Evolutionary conservation across 2,329 filamentous ascomycete genomes (phyloP).

Genomic region (Paradendryphiella salina): DNA sequence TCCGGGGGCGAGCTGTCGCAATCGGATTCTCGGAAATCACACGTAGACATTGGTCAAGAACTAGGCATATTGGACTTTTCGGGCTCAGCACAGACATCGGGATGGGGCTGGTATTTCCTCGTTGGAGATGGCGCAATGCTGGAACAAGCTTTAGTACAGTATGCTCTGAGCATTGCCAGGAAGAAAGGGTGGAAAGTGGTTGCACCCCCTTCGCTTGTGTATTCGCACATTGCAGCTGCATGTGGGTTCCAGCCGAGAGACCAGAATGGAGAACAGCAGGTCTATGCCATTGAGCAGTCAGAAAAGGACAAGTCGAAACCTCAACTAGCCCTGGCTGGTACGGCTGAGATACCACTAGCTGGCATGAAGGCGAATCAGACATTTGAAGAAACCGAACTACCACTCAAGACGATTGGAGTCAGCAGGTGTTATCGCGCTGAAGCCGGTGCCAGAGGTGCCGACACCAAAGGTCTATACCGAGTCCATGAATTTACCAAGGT

Average conservation of each 20-base stretch:
- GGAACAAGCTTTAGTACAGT: slow-evolving; percentile 92
- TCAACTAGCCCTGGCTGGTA: slow-evolving; percentile 77
- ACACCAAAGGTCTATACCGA: slow-evolving; percentile 92
- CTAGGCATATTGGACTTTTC: slow-evolving; percentile 92
- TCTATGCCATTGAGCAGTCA: slow-evolving; percentile 76
- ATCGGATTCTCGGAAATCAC: slow-evolving; percentile 65
- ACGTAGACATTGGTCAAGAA: slow-evolving; percentile 82
- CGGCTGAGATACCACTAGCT: slow-evolving; percentile 92
- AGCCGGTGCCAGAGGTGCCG: slow-evolving; percentile 83
- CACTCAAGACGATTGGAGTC: slow-evolving; percentile 77
- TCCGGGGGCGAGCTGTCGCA: slow-evolving; percentile 47
- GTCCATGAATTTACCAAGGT: slow-evolving; percentile 99
- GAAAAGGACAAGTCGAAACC: slow-evolving; percentile 65
- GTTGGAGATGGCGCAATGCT: slow-evolving; percentile 87
- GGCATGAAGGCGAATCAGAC: slow-evolving; percentile 80
- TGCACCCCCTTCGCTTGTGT: slow-evolving; percentile 86
- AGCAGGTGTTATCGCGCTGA: slow-evolving; percentile 96
- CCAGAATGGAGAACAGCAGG: slow-evolving; percentile 85
- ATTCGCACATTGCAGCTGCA: slow-evolving; percentile 84
- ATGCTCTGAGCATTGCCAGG: slow-evolving; percentile 74
- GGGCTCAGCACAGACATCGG: slow-evolving; percentile 76
- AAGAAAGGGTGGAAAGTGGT: slow-evolving; percentile 77
- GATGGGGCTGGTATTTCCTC: slow-evolving; percentile 98
- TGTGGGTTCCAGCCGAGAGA: slow-evolving; percentile 96
- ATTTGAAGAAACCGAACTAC: slow-evolving; percentile 67